Base-by-base conservation (phyloP, 2,329 filamentous ascomycete genomes). In the Sarocladium kiliense region DNA sequence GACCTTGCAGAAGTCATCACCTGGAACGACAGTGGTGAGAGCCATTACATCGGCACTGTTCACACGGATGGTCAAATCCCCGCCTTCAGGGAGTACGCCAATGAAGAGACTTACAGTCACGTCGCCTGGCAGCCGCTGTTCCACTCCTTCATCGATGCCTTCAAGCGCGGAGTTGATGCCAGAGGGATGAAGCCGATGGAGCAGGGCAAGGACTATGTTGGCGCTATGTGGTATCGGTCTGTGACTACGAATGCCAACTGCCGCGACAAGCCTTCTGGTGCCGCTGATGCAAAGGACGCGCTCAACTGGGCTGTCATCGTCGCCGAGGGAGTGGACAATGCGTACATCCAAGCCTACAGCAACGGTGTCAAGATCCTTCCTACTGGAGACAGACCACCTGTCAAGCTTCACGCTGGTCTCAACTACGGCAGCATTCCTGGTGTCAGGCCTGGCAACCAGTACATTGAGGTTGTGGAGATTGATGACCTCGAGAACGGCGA, bases 11-110 rank as follows among this genome's bases (percentile, higher is more conserved):
- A 59, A 41, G 30, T 55, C 26, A 42, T 57, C 21, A 55, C 57
- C 14, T 58, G 57, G 57, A 62, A 62, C 53, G 61, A 61, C 36
- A 59, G 56, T 18, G 60, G 60, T 9, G 61, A 62, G 55, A 60
- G 58, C 44, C 60, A 60, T 50, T 62, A 60, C 55, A 58, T 60
- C 42, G 60, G 59, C 3, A 58, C 58, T 41, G 54, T 54, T 30
- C 58, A 57, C 57, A 18, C 23, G 5, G 58, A 58, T 25, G 54
- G 54, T 14, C 47, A 55, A 19, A 42, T 36, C 23, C 25, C 51
- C 3, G 19, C 50, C 34, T 57, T 58, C 51, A 16, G 42, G 3
- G 53, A 50, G 10, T 60, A 60, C 44, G 54, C 49, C 55, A 57
- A 56, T 55, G 55, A 42, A 2, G 32, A 56, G 34, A 37, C 51